Evolutionary conservation across 2,329 filamentous ascomycete species (phyloP).

Genomic region (Colletotrichum tamarilloi): DNA sequence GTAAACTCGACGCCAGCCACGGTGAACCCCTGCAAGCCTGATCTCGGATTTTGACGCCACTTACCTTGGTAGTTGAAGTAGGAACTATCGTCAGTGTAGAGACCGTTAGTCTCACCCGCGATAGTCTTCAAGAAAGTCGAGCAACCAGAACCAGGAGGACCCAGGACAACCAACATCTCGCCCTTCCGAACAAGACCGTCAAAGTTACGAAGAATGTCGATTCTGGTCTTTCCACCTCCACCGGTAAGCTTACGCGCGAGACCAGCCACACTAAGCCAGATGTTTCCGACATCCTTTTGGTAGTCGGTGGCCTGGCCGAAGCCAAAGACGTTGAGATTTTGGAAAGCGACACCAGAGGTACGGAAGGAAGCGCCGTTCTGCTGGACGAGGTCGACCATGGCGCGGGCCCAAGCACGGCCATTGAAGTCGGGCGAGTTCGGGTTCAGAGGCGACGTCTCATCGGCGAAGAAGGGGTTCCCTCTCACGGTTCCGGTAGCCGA

Average conservation of each 20-base stretch:
- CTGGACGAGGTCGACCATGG: conserved; percentile 63
- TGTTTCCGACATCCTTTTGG: conserved; percentile 74
- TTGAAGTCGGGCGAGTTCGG: conserved; percentile 65
- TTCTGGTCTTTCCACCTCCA: conserved; percentile 63
- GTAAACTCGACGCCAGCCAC: neutral
- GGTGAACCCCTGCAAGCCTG: neutral
- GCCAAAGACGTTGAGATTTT: conserved; percentile 75
- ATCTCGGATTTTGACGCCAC: conserved; percentile 23
- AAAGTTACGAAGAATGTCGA: conserved; percentile 76
- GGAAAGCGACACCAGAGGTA: conserved; percentile 73
- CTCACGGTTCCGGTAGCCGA: conserved; percentile 49
- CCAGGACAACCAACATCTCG: conserved; percentile 81
- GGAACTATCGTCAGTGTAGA: conserved; percentile 75
- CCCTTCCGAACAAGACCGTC: conserved; percentile 77
- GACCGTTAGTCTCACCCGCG: conserved; percentile 84
- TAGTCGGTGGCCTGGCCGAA: conserved; percentile 76
- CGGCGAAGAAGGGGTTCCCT: conserved; percentile 62
- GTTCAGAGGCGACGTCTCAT: conserved; percentile 64
- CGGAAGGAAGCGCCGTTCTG: conserved; percentile 67
- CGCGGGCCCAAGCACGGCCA: conserved; percentile 69
- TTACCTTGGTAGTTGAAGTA: conserved; percentile 85
- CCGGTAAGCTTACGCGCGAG: conserved; percentile 62
- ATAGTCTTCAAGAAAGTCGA: conserved; percentile 88
- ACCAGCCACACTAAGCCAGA: conserved; percentile 63
- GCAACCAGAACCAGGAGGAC: conserved; percentile 79